Percentiles rank a stretch among this genome's conserved stretches.
Conservation (phyloP, 805 yeast genomes). For the Starmerella kuoi region DNA sequence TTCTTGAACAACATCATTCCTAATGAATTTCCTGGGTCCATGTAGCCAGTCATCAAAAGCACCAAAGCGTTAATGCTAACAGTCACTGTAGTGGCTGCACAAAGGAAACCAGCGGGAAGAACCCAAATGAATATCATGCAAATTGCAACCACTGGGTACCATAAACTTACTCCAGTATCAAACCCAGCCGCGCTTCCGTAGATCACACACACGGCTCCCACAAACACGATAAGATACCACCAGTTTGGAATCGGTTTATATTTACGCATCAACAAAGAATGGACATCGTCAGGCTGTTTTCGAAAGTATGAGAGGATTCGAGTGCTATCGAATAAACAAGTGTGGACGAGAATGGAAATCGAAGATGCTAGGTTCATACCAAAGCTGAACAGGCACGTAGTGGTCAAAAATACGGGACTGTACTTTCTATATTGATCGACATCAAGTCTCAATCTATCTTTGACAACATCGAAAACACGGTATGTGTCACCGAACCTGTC, state of each 20-base stretch:
- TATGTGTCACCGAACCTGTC: constrained; percentile 43
- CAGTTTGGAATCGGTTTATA: constrained; percentile 54
- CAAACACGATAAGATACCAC: constrained; percentile 42
- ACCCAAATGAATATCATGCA: constrained; percentile 44
- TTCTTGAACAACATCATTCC: constrained; percentile 55
- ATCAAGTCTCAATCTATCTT: constrained; percentile 34
- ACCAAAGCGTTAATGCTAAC: constrained; percentile 52
- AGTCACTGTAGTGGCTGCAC: constrained; percentile 48
- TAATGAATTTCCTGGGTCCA: constrained; percentile 48
- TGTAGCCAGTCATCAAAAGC: constrained; percentile 53
- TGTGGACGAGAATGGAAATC: constrained; percentile 47
- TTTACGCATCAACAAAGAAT: constrained; percentile 41
- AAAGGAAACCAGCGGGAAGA: constrained; percentile 50
- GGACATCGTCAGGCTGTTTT: constrained; percentile 39
- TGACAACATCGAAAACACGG: constrained; percentile 39
- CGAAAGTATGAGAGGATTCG: constrained; percentile 41
- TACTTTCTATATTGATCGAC: constrained; percentile 40
- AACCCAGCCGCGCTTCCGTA: constrained; percentile 23
- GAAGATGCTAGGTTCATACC: constrained; percentile 55
- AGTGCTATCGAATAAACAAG: constrained; percentile 43
- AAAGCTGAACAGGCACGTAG: constrained; percentile 47
- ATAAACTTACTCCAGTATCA: constrained; percentile 34
- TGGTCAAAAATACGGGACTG: constrained; percentile 52
- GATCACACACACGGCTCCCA: constrained; percentile 18
- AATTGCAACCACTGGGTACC: constrained; percentile 36